Conservation (phyloP, 176 grass and related monocot genomes). For the Ananas comosus region DNA sequence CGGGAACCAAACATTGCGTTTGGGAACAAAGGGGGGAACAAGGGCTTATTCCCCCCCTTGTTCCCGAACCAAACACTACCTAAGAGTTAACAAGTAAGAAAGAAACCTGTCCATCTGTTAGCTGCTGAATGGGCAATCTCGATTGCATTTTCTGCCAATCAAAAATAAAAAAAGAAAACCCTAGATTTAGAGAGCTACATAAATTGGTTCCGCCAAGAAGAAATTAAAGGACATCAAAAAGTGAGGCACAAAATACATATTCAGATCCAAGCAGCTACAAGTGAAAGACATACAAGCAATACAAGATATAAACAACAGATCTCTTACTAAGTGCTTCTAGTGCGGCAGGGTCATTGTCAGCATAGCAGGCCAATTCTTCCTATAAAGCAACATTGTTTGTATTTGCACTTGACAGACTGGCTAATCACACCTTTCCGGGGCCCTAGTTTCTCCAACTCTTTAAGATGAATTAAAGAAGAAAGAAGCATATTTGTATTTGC, state of each 20-base stretch:
- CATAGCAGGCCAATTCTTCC: conserved; percentile 75
- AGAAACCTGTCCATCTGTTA: conserved; percentile 92
- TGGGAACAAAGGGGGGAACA: too few relatives aligned
- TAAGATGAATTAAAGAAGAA: conserved; percentile 42
- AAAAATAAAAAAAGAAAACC: neutral
- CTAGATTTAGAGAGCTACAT: neutral
- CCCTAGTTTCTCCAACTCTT: conserved; percentile 93
- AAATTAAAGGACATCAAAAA: conserved; percentile 9
- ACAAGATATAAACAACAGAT: conserved; percentile 13
- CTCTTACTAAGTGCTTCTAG: conserved; percentile 81
- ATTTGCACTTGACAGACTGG: conserved; percentile 94
- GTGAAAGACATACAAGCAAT: neutral
- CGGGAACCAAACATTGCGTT: too few relatives aligned
- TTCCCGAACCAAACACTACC: too few relatives aligned
- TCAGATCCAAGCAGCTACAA: conserved; percentile 12
- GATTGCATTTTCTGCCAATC: conserved; percentile 56
- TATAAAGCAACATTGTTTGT: conserved; percentile 23
- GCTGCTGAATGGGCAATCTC: conserved; percentile 73
- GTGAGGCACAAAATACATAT: neutral
- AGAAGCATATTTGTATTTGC: neutral
- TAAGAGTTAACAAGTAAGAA: conserved; percentile 8
- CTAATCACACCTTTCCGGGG: conserved; percentile 92
- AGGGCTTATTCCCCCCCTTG: too few relatives aligned
- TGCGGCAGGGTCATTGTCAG: conserved; percentile 81
- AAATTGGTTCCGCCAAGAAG: neutral